A percentile compares a stretch with the other conserved stretches of the same genome.
phyloP scores from a whole-genome alignment of 139 green algal genomes.

The Dunaliella primolecta region DNA sequence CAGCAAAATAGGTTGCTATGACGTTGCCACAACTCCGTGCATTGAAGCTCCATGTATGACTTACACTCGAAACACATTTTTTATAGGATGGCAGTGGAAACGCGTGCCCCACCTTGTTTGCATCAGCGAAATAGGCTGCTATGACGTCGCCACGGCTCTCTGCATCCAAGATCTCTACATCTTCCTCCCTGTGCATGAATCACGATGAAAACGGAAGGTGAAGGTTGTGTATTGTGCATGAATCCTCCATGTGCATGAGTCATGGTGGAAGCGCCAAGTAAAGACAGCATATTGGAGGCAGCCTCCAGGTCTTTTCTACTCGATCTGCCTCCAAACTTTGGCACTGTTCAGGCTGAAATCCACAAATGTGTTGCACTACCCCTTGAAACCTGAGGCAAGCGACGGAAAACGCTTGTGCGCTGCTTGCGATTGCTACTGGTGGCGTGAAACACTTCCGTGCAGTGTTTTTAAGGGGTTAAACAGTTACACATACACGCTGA shows the following conservation, averaged over 20 bases:
- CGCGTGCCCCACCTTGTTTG: slow-evolving; percentile 28
- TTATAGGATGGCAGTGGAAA: no score
- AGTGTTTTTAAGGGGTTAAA: no score
- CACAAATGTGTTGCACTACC: not conserved
- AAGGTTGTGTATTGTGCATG: not conserved
- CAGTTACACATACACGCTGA: no score
- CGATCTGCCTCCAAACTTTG: not conserved
- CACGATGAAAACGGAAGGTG: not conserved
- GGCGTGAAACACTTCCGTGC: no score
- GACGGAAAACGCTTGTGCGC: no score
- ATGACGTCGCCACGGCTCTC: slow-evolving; percentile 45
- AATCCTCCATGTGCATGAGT: not conserved
- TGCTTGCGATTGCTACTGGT: no score
- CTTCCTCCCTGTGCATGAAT: slow-evolving; percentile 43
- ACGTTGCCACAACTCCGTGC: slow-evolving; percentile 36
- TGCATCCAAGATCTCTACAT: slow-evolving; percentile 54
- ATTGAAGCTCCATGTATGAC: slow-evolving; percentile 56
- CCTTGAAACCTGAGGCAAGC: no score
- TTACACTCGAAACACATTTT: no score
- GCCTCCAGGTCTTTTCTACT: not conserved
- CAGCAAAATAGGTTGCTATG: slow-evolving; percentile 62
- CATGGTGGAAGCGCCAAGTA: not conserved
- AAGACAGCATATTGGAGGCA: not conserved
- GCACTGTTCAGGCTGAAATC: not conserved
- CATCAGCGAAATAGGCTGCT: slow-evolving; percentile 61